These are phyloP conservation scores for Pterocarpus macrocarpus DNA, from an alignment of 306 rosid species.

Conservation along the genomic window DNA sequence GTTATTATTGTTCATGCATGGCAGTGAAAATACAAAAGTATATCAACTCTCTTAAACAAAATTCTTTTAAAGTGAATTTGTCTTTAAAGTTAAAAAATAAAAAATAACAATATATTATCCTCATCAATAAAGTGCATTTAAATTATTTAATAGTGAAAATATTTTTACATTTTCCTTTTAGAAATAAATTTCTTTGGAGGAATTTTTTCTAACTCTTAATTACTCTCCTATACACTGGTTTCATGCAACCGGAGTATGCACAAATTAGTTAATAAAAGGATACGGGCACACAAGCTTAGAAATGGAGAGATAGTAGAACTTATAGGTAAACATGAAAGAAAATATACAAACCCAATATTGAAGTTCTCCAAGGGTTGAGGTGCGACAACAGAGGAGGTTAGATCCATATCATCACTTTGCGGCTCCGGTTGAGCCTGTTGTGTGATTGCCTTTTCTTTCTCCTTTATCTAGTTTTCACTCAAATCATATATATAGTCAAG, in stretches of 20 bases:
- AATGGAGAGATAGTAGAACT: background rate
- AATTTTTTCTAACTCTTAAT: too few species aligned
- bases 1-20: too few species aligned
- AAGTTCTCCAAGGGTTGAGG: constrained; percentile 56
- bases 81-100: too few species aligned
- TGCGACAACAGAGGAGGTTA: constrained; percentile 37
- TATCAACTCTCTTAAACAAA: too few species aligned
- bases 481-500: background rate
- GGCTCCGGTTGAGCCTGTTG: constrained; percentile 51
- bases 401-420: constrained; percentile 50
- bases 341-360: constrained; percentile 56
- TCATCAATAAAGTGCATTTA: too few species aligned
- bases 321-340: background rate
- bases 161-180: too few species aligned
- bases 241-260: background rate
- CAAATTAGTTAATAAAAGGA: too few species aligned
- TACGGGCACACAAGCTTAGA: background rate
- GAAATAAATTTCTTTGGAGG: background rate
- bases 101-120: too few species aligned
- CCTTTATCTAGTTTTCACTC: constrained; percentile 59
- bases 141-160: too few species aligned
- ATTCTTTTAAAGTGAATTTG: too few species aligned
- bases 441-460: constrained; percentile 64
- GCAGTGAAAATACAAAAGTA: too few species aligned
- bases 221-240: background rate